A percentile compares a stretch with the other conserved stretches of the same genome.
These are phyloP conservation scores for Colletotrichum sp. DNA, from an alignment of 2,329 filamentous ascomycete genomes.

Conservation along the genomic window DNA sequence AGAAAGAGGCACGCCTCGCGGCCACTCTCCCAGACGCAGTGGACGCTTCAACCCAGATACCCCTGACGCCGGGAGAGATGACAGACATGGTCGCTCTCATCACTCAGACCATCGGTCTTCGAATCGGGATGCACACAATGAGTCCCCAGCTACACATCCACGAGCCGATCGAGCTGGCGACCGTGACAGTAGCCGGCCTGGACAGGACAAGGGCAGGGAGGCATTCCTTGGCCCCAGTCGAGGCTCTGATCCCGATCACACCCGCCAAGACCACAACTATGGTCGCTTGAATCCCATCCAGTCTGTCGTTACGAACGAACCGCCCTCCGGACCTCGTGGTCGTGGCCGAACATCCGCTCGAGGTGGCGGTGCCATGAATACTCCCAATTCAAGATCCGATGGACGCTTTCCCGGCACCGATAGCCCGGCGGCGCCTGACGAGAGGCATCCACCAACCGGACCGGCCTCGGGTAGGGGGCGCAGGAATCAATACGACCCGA, in stretches of 20 bases:
- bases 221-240: conserved; percentile 40
- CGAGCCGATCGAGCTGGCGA: conserved; percentile 46
- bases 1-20: conserved; percentile 34
- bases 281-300: conserved; percentile 63
- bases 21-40: conserved; percentile 56
- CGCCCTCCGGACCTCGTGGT: conserved; percentile 62
- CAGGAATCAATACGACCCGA: conserved; percentile 26
- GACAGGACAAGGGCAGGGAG: conserved; percentile 46
- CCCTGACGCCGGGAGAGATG: conserved; percentile 48
- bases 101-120: conserved; percentile 36
- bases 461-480: conserved; percentile 55
- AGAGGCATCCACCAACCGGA: conserved; percentile 58
- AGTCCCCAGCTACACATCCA: conserved; percentile 25
- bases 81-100: conserved; percentile 49
- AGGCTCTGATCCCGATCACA: conserved; percentile 55
- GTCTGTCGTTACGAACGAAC: conserved; percentile 43
- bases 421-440: conserved; percentile 47
- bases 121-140: conserved; percentile 35
- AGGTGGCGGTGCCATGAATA: conserved; percentile 36
- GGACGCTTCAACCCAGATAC: conserved; percentile 38
- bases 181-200: conserved; percentile 42
- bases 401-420: conserved; percentile 46
- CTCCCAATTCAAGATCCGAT: conserved; percentile 45
- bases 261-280: conserved; percentile 65
- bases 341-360: conserved; percentile 50